phyloP scores from a whole-genome alignment of 2,329 filamentous ascomycete genomes.

The Stenocarpella maydis region DNA sequence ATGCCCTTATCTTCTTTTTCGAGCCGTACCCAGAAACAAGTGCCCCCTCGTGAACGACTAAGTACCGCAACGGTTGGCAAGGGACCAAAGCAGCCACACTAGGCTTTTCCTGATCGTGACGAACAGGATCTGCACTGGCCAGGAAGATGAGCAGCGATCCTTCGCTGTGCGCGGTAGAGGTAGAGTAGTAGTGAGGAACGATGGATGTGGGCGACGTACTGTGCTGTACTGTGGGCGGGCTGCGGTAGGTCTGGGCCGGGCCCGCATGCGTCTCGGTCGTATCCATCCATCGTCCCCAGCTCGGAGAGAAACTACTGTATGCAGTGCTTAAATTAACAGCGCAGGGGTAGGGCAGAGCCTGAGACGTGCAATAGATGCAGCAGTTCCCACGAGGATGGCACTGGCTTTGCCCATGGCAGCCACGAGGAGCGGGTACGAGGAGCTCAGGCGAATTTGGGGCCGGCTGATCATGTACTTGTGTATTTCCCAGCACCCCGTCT shows the following conservation, averaged over 20 bases:
- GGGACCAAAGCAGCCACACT: slow-evolving; percentile 25
- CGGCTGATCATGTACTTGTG: slow-evolving; percentile 11
- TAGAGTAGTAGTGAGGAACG: neutral
- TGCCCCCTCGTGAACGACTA: neutral
- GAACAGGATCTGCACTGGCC: slow-evolving; percentile 21
- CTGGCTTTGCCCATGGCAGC: neutral
- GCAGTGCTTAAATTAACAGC: slow-evolving; percentile 25
- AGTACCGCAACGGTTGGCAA: slow-evolving; percentile 25
- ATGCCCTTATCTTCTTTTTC: slow-evolving; percentile 24
- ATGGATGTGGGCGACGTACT: slow-evolving; percentile 6
- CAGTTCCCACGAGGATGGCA: slow-evolving; percentile 18
- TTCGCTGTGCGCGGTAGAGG: neutral
- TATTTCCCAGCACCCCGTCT: slow-evolving; percentile 1
- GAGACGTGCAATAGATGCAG: slow-evolving; percentile 23
- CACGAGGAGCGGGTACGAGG: slow-evolving; percentile 1
- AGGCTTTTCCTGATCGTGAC: slow-evolving; percentile 18
- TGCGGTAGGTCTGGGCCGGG: slow-evolving; percentile 8
- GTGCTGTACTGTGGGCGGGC: slow-evolving; percentile 20
- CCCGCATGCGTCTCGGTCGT: slow-evolving; percentile 23
- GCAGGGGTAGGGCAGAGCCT: slow-evolving; percentile 25
- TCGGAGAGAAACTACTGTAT: slow-evolving; percentile 28
- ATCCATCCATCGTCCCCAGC: slow-evolving; percentile 17
- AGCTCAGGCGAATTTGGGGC: neutral
- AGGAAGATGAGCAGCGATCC: slow-evolving; percentile 28
- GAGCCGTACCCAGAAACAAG: neutral